phyloP scores from a whole-genome alignment of 2,329 filamentous ascomycete species.

The Ophiocordyceps camponoti-leonardi region DNA sequence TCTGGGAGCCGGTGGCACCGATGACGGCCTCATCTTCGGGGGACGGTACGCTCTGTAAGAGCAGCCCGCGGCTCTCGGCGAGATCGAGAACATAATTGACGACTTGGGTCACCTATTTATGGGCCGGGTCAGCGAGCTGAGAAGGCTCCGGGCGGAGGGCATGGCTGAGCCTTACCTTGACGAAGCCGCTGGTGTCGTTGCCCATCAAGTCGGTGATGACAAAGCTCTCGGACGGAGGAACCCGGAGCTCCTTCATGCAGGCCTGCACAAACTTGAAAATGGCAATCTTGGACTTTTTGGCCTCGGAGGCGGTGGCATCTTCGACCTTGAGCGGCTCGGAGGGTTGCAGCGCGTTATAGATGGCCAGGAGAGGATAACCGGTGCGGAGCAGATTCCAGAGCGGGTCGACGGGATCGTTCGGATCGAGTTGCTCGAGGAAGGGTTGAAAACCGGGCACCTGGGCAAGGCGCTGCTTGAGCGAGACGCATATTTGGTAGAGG shows the following conservation, averaged over 20 bases:
- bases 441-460: conserved; percentile 71
- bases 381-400: conserved; percentile 76
- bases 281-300: conserved; percentile 69
- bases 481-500: conserved; percentile 88
- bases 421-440: conserved; percentile 55
- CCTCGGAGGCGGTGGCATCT: conserved; percentile 40
- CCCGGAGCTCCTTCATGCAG: conserved; percentile 65
- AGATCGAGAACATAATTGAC: conserved; percentile 86
- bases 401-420: conserved; percentile 65
- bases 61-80: conserved; percentile 58
- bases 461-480: conserved; percentile 62
- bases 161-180: conserved; percentile 49
- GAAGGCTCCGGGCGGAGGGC: not conserved
- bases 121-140: not conserved
- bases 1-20: conserved; percentile 40
- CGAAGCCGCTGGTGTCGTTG: conserved; percentile 90
- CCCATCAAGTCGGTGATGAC: conserved; percentile 83
- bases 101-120: conserved; percentile 57
- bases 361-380: conserved; percentile 67
- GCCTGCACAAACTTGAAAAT: conserved; percentile 88
- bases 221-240: conserved; percentile 71
- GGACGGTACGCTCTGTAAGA: conserved; percentile 43
- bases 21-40: conserved; percentile 33
- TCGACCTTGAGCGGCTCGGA: conserved; percentile 51
- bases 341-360: conserved; percentile 77